Conservation (phyloP, 768 basidiomycete species). For the Tulasnella sp. region DNA sequence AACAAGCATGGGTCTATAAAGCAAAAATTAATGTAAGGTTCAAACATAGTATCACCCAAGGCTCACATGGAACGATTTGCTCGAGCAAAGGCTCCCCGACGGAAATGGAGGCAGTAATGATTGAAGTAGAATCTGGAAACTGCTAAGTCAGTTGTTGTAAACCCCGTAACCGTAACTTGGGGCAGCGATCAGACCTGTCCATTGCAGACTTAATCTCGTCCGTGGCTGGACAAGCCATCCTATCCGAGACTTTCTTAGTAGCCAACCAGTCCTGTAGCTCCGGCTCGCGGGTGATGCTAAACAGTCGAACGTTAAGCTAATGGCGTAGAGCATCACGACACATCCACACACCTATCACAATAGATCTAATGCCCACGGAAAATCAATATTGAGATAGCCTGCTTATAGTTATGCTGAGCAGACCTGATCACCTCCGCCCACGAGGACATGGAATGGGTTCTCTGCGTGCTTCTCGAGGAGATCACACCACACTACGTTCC, state of each 20-base stretch:
- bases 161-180: too few relatives aligned
- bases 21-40: not conserved
- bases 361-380: constrained; percentile 37
- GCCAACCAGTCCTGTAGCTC: constrained; percentile 81
- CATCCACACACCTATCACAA: constrained; percentile 51
- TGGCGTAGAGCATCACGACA: not conserved
- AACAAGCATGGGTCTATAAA: constrained; percentile 14
- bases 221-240: constrained; percentile 48
- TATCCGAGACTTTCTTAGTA: constrained; percentile 44
- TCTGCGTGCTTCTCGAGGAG: constrained; percentile 71
- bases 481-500: constrained; percentile 64
- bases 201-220: constrained; percentile 63
- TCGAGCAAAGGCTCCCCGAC: constrained; percentile 79
- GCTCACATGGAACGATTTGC: constrained; percentile 85
- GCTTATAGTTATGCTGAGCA: not conserved
- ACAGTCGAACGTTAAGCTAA: constrained; percentile 6
- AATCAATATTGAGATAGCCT: not conserved
- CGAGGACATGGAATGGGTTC: constrained; percentile 77
- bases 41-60: not conserved
- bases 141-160: not conserved
- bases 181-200: constrained; percentile 41
- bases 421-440: constrained; percentile 83
- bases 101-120: constrained; percentile 79
- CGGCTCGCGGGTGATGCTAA: constrained; percentile 70
- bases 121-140: constrained; percentile 56